Evolutionary conservation across 2,329 filamentous ascomycete species (phyloP).

Genomic region (Seiridium unicorne): DNA sequence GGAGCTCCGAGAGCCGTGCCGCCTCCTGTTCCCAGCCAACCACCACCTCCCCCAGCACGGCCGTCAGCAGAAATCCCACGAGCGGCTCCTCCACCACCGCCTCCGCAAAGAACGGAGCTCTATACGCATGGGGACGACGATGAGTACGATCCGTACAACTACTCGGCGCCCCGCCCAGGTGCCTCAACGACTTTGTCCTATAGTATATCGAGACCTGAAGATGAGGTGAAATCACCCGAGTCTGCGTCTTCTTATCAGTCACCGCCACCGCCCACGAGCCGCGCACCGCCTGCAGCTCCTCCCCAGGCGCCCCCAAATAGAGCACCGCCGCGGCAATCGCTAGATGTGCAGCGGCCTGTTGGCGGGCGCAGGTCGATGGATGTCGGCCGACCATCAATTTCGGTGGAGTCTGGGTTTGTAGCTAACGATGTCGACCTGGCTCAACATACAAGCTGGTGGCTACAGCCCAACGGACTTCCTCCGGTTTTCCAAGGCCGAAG

Average conservation of each 20-base stretch:
- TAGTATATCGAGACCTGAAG: constrained; percentile 40
- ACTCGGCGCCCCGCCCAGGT: constrained; percentile 36
- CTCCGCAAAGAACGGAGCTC: constrained; percentile 19
- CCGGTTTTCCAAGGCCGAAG: constrained; percentile 78
- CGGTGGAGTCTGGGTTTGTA: constrained; percentile 75
- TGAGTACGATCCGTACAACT: constrained; percentile 69
- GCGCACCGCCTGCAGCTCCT: constrained; percentile 39
- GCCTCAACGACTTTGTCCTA: constrained; percentile 26
- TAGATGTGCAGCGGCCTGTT: constrained; percentile 59
- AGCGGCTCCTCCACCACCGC: constrained; percentile 58
- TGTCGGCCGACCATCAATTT: constrained; percentile 62
- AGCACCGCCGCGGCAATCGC: constrained; percentile 53
- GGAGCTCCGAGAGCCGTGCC: constrained; percentile 59
- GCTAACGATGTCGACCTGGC: constrained; percentile 84
- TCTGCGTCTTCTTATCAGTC: constrained; percentile 42
- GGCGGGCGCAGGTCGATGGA: constrained; percentile 68
- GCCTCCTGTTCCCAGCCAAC: constrained; percentile 64
- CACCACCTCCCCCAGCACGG: constrained; percentile 44
- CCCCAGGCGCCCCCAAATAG: constrained; percentile 28
- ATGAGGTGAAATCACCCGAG: constrained; percentile 47
- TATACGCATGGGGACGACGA: constrained; percentile 47
- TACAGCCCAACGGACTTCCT: constrained; percentile 73
- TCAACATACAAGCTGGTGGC: constrained; percentile 80
- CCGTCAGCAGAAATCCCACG: constrained; percentile 71
- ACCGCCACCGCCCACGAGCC: constrained; percentile 45